phyloP scores from a whole-genome alignment of 2,329 filamentous ascomycete species.

The Colletotrichum liaoningense region DNA sequence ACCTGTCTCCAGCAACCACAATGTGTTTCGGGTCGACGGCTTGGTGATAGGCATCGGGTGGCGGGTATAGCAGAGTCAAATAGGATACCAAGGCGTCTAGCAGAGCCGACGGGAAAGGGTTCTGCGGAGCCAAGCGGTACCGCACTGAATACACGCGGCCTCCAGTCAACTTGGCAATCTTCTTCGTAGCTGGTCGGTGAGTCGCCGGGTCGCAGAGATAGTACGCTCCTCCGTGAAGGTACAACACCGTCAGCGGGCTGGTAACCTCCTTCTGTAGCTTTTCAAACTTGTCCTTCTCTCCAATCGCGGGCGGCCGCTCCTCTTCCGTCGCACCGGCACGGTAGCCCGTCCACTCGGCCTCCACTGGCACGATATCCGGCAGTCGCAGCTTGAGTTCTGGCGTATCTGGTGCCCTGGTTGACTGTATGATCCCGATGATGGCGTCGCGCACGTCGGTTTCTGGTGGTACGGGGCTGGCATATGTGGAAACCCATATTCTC shows the following conservation, averaged over 20 bases:
- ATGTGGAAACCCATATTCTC: constrained; percentile 82
- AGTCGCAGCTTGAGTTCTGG: constrained; percentile 47
- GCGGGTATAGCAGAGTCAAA: constrained; percentile 78
- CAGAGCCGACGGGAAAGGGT: constrained; percentile 79
- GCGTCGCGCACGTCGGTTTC: constrained; percentile 67
- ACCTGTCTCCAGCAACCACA: constrained; percentile 78
- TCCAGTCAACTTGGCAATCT: constrained; percentile 73
- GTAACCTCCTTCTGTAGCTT: constrained; percentile 75
- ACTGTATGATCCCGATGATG: constrained; percentile 68
- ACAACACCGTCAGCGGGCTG: constrained; percentile 74
- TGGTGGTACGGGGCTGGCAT: constrained; percentile 70
- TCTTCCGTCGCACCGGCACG: constrained; percentile 63
- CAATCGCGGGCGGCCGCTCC: constrained; percentile 64
- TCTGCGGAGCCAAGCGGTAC: constrained; percentile 80
- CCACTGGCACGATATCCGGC: constrained; percentile 67
- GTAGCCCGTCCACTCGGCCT: constrained; percentile 83
- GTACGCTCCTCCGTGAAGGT: constrained; percentile 82
- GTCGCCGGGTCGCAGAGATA: constrained; percentile 77
- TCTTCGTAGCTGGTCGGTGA: constrained; percentile 69
- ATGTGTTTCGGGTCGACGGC: constrained; percentile 74
- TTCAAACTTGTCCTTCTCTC: constrained; percentile 73
- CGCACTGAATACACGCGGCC: constrained; percentile 79
- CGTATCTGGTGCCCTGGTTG: constrained; percentile 50
- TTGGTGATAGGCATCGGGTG: constrained; percentile 73
- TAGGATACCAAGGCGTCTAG: constrained; percentile 81